Evolutionary conservation across 2,329 filamentous ascomycete species (phyloP), one percentile per base, ranked within the genome.

Genomic region (Fusarium subglutinans): DNA sequence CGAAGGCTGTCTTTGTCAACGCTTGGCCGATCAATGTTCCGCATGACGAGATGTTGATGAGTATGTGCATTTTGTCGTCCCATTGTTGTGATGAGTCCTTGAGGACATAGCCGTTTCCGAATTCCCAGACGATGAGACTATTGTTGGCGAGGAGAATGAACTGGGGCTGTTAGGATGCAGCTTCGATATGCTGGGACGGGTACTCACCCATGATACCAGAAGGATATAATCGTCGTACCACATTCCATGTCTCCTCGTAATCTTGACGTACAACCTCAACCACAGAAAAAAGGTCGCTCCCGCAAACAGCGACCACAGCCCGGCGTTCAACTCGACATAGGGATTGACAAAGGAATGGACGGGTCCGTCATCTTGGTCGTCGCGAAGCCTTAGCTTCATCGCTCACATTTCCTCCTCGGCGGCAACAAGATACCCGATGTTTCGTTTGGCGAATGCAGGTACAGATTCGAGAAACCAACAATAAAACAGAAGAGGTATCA

Each of bases 41-140:
- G 70, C 81, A 83, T 4, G 82, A 82, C 6, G 81, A 81, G 18
- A 81, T 78, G 70, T 85, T 86, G 81, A 88, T 87, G 63, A 88
- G 71, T 50, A 88, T 87, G 74, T 86, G 85, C 86, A 88, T 88
- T 61, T 82, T 83, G 69, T 87, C 85, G 66, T 86, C 84, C 87
- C 87, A 88, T 24, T 79, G 75, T n/a, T 84, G 77, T 2, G 80
- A 77, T 10, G 80, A 80, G 69, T 81, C 72, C 35, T 80, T 60
- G 41, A 82, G 78, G 3, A 86, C 82, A 69, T 88, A 88, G 57
- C 86, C 86, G 13, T 83, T 87, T 12, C 83, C 85, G 63, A 85
- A 88, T 66, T 88, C 80, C 54, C 84, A 71, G 3, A 84, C 77
- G 61, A 87, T 87, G 22, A 88, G 74, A 54, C 77, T 82, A 68